Percentiles rank a stretch among this genome's conserved stretches.
Conservation (phyloP, 345 rosid species). For the Syzygium aromaticum region DNA sequence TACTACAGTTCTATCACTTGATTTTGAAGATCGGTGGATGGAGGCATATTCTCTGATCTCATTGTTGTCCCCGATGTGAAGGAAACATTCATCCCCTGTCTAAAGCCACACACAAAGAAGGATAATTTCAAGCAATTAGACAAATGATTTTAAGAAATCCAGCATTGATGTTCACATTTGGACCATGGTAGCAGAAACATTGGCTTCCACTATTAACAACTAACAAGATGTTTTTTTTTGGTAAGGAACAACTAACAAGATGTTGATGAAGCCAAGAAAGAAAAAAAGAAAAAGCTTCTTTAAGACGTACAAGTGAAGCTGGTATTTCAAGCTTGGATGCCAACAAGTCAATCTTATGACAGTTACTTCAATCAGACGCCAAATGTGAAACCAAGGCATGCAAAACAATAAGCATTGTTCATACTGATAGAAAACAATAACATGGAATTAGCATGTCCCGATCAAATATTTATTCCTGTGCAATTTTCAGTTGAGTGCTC, state of each 20-base stretch:
- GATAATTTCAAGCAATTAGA: not conserved
- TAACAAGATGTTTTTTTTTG: not conserved
- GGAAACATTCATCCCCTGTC: slow-evolving; percentile 76
- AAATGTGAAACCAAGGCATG: not conserved
- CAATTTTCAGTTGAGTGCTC: not conserved
- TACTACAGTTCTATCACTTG: slow-evolving; percentile 61
- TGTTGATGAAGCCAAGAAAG: not conserved
- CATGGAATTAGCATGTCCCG: not conserved
- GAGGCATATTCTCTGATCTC: slow-evolving; percentile 83
- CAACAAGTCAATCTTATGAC: not conserved
- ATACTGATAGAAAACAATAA: not conserved
- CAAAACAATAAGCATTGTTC: not conserved
- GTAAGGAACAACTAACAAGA: not conserved
- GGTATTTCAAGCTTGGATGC: not conserved
- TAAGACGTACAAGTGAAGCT: not conserved
- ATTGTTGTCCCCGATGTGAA: slow-evolving; percentile 73
- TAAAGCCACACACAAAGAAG: slow-evolving; percentile 7
- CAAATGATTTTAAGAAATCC: not conserved
- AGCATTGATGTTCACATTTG: not conserved
- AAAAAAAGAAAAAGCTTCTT: not conserved
- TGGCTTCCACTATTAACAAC: not conserved
- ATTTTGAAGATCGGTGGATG: slow-evolving; percentile 81
- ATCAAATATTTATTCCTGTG: not conserved
- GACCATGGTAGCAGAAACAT: not conserved
- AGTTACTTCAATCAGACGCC: not conserved